phyloP scores from a whole-genome alignment of 352 stramenopile genomes.

The Pythium angustatum region DNA sequence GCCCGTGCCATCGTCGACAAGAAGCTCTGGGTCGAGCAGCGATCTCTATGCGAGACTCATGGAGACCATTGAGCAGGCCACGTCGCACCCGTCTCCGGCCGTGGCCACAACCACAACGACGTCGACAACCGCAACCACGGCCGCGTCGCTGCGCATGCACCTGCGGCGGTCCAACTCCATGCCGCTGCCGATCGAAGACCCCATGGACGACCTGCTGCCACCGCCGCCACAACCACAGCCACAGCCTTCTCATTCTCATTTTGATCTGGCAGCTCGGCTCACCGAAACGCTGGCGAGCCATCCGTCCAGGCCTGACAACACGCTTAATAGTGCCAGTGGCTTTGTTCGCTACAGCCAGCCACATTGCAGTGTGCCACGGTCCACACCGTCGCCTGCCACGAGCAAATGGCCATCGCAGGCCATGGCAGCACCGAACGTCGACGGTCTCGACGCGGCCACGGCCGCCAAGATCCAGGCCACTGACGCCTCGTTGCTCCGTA shows the following conservation, averaged over 20 bases:
- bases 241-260: background rate
- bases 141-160: constrained; percentile 2
- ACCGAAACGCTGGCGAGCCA: background rate
- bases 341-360: constrained; percentile 1
- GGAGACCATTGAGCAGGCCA: constrained; percentile 25
- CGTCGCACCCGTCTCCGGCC: background rate
- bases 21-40: constrained; percentile 10
- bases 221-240: constrained; percentile 15
- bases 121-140: background rate
- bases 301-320: background rate
- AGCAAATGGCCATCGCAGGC: constrained; percentile 34
- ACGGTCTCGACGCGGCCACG: constrained; percentile 56
- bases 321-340: background rate
- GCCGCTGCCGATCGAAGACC: constrained; percentile 27
- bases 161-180: constrained; percentile 22
- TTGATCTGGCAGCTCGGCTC: constrained; percentile 14
- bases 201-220: constrained; percentile 4
- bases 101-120: background rate
- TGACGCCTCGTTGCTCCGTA: constrained; percentile 64
- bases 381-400: constrained; percentile 13
- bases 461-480: constrained; percentile 52
- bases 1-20: background rate
- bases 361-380: too few relatives aligned
- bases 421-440: constrained; percentile 44
- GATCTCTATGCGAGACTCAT: constrained; percentile 32